Conservation (phyloP, 2,329 filamentous ascomycete genomes). For the Colletotrichum melonis region DNA sequence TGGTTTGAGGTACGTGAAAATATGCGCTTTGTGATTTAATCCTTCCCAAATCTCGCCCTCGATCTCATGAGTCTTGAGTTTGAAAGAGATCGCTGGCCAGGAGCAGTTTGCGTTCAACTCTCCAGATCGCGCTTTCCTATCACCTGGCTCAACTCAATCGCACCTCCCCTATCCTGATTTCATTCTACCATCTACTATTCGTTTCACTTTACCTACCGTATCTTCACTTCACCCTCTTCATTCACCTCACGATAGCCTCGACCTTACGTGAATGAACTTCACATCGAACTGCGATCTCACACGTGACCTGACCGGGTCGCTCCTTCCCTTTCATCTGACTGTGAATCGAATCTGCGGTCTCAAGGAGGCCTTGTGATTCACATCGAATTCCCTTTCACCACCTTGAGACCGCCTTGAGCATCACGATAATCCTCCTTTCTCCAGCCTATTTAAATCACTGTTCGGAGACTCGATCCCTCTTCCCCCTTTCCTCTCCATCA, state of each 20-base stretch:
- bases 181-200: no score
- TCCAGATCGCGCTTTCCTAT: not conserved
- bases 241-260: not conserved
- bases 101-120: no score
- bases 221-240: not conserved
- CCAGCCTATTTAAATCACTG: not conserved
- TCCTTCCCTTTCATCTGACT: not conserved
- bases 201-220: not conserved
- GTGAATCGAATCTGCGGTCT: no score
- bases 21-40: not conserved
- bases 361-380: not conserved
- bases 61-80: not conserved
- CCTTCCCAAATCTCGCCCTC: not conserved
- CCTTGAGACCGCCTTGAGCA: not conserved
- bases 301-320: not conserved
- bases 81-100: not conserved
- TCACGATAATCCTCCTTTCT: not conserved
- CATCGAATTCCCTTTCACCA: not conserved
- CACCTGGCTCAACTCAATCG: not conserved
- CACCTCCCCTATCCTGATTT: not conserved
- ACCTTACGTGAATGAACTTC: not conserved
- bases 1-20: conserved; percentile 33
- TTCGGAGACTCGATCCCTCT: not conserved
- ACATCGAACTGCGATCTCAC: not conserved
- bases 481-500: not conserved